Base-by-base conservation (phyloP, 108 stramenopile species). In the Parietichytrium sp. region DNA sequence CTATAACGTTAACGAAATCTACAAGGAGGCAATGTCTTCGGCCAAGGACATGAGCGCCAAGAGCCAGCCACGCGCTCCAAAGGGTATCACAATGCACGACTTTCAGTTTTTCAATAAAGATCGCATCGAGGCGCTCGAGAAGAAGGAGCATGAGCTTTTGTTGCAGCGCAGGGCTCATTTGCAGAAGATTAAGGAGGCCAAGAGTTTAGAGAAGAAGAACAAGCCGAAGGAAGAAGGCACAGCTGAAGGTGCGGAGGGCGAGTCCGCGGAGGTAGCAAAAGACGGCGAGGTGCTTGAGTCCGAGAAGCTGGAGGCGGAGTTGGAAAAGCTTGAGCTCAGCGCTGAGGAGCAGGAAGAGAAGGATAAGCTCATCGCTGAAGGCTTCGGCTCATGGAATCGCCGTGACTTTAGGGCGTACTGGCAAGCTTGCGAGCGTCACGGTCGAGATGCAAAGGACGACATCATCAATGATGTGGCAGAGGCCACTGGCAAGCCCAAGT, bases 1-100 rank as follows among this genome's bases (percentile, higher is more conserved):
- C 83, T 98, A 97, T 85, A 95, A 98, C 84, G 93, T 95, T 36
- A 92, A 94, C 80, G 94, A 93, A 55, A 95, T 95, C 88, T 96
- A 91, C 85, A 91, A 92, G 45, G 92, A 92, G 38, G 84, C 91
- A 29, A 90, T 94, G 92, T 85, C 85, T 52, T 52, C 85, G 4
- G 89, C 91, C 8, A 87, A 90, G 55, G 91, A 93, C 77, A 91
- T 92, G 2, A 92, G 91, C 81, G 89, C 92, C 4, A 90, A 88
- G 49, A 84, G 91, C 10, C 93, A 93, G 87, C 93, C 93, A 55
- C 90, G 91, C 61, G 87, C 90, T 82, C 42, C 47, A 48, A 95
- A 94, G 85, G 93, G 94, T 15, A 93, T 93, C 26, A 87, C 87
- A 30, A 90, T 95, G 87, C 93, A 95, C 72, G 97, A 97, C 83